Percentiles rank a stretch among this genome's conserved stretches.
Conservation (phyloP, 2,329 filamentous ascomycete genomes). For the Neonectria neomacrospora region DNA sequence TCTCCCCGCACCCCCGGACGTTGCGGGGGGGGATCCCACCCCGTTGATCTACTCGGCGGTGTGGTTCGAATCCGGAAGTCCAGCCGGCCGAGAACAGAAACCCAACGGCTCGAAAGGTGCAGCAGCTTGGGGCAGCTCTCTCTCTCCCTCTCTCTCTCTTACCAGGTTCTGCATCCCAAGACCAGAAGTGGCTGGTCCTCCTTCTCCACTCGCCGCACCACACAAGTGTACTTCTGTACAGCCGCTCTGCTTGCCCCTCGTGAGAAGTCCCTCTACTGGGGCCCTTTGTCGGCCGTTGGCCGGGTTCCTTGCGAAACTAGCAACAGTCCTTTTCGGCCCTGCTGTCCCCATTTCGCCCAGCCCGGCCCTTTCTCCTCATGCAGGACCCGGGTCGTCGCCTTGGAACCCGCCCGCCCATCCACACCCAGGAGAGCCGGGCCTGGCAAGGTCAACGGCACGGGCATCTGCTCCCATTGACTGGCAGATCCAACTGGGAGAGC, state of each 20-base stretch:
- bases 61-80: slow-evolving; percentile 41
- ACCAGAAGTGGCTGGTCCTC: not conserved
- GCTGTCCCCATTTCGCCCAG: slow-evolving; percentile 30
- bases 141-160: not conserved
- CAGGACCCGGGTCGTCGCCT: slow-evolving; percentile 38
- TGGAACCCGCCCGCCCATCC: slow-evolving; percentile 24
- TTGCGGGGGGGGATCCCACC: slow-evolving; percentile 23
- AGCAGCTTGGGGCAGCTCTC: too few species aligned
- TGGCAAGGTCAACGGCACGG: not conserved
- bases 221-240: not conserved
- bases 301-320: slow-evolving; percentile 6
- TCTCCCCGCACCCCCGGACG: slow-evolving; percentile 17
- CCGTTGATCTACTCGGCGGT: slow-evolving; percentile 42
- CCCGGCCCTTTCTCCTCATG: slow-evolving; percentile 9
- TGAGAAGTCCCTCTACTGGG: not conserved
- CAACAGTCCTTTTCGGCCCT: slow-evolving; percentile 30
- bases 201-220: not conserved
- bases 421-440: not conserved
- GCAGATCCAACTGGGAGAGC: not conserved
- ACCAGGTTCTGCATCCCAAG: too few species aligned
- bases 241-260: too few species aligned
- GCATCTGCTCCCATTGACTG: not conserved
- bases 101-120: not conserved
- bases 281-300: slow-evolving; percentile 14
- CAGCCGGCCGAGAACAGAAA: slow-evolving; percentile 24